These are phyloP conservation scores for Parasitella parasitica DNA, from an alignment of 371 early-diverging fungal genomes.

Conservation along the genomic window DNA sequence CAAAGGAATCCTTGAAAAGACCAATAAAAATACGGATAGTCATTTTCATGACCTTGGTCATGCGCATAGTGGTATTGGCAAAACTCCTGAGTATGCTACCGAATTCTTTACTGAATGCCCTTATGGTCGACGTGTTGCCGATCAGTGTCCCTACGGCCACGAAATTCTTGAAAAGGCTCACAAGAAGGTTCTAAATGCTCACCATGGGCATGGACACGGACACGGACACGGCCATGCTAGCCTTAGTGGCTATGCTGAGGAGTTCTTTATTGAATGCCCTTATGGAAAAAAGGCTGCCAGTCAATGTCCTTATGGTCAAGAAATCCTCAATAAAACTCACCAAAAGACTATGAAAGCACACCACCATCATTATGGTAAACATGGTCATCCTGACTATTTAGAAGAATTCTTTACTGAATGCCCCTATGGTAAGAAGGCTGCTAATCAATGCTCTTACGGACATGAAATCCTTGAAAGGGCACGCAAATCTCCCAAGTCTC, in stretches of 20 bases:
- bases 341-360: background rate
- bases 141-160: slow-evolving; percentile 11
- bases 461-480: slow-evolving; percentile 3
- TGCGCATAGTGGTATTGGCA: background rate
- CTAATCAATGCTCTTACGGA: slow-evolving; percentile 6
- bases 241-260: background rate
- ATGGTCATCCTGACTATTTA: background rate
- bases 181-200: background rate
- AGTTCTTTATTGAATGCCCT: slow-evolving; percentile 14
- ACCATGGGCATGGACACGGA: background rate
- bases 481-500: background rate
- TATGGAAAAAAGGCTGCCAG: slow-evolving; percentile 3
- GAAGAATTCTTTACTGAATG: slow-evolving; percentile 9
- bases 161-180: slow-evolving; percentile 5
- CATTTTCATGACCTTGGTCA: background rate
- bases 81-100: background rate
- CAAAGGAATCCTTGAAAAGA: background rate
- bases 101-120: slow-evolving; percentile 8
- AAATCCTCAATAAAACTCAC: slow-evolving; percentile 1
- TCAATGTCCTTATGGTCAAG: slow-evolving; percentile 15
- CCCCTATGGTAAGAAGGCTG: slow-evolving; percentile 3
- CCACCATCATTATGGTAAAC: background rate
- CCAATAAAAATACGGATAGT: background rate
- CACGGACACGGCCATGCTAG: background rate
- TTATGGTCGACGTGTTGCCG: background rate